These are phyloP conservation scores for Pseudopithomyces chartarum DNA, from an alignment of 2,329 filamentous ascomycete genomes.

Conservation along the genomic window DNA sequence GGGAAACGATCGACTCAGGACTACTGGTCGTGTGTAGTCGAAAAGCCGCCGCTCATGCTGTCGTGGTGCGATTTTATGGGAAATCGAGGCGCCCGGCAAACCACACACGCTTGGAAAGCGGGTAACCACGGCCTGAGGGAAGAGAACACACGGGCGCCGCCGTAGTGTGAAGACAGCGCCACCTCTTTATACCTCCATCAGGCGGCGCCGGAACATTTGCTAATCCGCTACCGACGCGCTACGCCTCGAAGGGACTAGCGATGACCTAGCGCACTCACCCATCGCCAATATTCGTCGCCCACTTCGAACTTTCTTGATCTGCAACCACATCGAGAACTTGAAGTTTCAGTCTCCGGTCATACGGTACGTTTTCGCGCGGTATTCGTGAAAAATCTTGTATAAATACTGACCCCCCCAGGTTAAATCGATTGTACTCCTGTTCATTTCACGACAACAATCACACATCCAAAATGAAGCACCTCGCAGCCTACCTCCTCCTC, in stretches of 20 bases:
- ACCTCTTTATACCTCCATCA: conserved; percentile 13
- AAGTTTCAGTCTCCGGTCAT: conserved; percentile 99
- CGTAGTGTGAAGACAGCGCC: conserved; percentile 19
- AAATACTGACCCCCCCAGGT: conserved; percentile 36
- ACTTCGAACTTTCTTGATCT: conserved; percentile 35
- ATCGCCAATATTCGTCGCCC: conserved; percentile 17
- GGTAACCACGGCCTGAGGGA: conserved; percentile 21
- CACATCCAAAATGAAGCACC: conserved; percentile 92
- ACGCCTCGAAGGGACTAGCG: conserved; percentile 9
- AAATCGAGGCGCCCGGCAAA: conserved; percentile 3
- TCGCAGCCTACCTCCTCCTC: conserved; percentile 99
- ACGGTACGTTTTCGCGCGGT: conserved; percentile 63
- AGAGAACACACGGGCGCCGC: conserved; percentile 22
- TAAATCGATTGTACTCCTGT: conserved; percentile 98
- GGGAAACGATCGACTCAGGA: conserved; percentile 42
- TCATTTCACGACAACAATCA: conserved; percentile 49
- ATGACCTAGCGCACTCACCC: conserved; percentile 16
- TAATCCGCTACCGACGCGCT: conserved; percentile 19
- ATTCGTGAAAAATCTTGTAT: background rate
- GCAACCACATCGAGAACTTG: conserved; percentile 68
- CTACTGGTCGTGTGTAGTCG: conserved; percentile 41
- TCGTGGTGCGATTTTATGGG: conserved; percentile 17
- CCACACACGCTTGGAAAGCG: conserved; percentile 20
- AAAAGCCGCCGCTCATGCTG: conserved; percentile 42
- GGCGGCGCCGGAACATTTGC: conserved; percentile 6